These are phyloP conservation scores for Daldinia sp. DNA, from an alignment of 2,329 filamentous ascomycete genomes.

Conservation along the genomic window DNA sequence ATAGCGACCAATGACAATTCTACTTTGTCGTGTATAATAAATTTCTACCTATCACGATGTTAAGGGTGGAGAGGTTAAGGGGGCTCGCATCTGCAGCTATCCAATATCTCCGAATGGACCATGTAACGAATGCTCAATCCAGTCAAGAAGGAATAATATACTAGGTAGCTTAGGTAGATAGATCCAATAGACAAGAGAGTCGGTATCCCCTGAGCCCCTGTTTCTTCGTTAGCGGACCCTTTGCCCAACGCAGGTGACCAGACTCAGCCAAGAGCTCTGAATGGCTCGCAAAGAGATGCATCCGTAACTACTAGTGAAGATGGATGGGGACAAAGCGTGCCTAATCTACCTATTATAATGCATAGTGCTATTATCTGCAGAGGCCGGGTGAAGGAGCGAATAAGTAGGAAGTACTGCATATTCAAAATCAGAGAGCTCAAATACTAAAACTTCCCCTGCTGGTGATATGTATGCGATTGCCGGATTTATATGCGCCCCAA, in stretches of 20 bases:
- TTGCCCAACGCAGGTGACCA: constrained; percentile 29
- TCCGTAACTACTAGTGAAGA: constrained; percentile 20
- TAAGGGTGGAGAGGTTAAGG: constrained; percentile 26
- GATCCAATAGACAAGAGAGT: constrained; percentile 13
- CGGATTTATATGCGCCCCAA: too few species aligned
- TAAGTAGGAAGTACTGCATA: constrained; percentile 29
- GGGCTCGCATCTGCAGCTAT: constrained; percentile 36
- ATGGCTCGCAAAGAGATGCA: constrained; percentile 24
- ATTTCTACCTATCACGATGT: constrained; percentile 41
- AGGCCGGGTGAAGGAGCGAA: constrained; percentile 34
- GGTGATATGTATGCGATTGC: not conserved
- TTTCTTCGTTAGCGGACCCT: constrained; percentile 29
- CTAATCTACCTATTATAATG: constrained; percentile 28
- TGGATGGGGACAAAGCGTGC: constrained; percentile 15
- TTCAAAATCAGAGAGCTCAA: constrained; percentile 32
- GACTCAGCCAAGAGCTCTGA: constrained; percentile 17
- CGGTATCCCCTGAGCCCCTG: constrained; percentile 21
- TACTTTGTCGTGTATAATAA: constrained; percentile 27
- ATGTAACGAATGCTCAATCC: constrained; percentile 22
- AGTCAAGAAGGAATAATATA: not conserved
- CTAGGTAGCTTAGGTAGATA: constrained; percentile 9
- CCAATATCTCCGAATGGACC: constrained; percentile 35
- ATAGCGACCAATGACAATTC: constrained; percentile 41
- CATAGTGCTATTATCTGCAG: constrained; percentile 25
- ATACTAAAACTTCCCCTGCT: constrained; percentile 31